These are phyloP conservation scores for Cytospora schulzeri DNA, from an alignment of 2,329 filamentous ascomycete species.

Conservation along the genomic window DNA sequence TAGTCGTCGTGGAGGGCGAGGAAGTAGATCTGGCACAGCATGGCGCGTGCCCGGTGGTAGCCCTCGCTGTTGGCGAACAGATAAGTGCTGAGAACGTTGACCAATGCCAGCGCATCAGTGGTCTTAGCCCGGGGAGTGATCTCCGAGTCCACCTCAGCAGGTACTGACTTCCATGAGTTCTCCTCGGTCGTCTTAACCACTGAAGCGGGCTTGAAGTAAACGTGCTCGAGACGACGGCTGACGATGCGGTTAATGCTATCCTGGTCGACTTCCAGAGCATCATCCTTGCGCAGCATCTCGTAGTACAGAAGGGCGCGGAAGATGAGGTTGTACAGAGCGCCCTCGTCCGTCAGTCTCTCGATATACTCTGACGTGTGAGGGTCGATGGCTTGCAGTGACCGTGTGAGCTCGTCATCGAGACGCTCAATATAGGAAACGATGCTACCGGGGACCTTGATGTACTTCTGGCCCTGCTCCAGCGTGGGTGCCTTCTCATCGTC, in stretches of 20 bases:
- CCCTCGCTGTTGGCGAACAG: constrained; percentile 93
- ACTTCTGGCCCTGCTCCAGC: constrained; percentile 71
- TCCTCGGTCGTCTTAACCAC: constrained; percentile 94
- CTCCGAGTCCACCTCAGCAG: constrained; percentile 68
- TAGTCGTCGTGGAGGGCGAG: constrained; percentile 96
- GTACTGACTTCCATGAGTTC: constrained; percentile 85
- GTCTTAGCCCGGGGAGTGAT: constrained; percentile 75
- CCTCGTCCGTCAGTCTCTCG: constrained; percentile 89
- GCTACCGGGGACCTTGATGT: constrained; percentile 91
- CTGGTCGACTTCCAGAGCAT: constrained; percentile 73
- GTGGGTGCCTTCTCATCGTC: constrained; percentile 93
- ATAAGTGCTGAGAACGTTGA: constrained; percentile 90
- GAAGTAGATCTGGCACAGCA: constrained; percentile 99
- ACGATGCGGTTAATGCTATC: constrained; percentile 90
- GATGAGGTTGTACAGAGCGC: constrained; percentile 86
- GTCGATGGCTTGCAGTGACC: constrained; percentile 96
- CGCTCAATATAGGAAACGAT: constrained; percentile 93
- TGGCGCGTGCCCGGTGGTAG: constrained; percentile 92
- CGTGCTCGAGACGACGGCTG: constrained; percentile 91
- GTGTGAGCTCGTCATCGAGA: constrained; percentile 93
- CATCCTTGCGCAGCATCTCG: constrained; percentile 73
- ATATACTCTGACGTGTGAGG: constrained; percentile 99
- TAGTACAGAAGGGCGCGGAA: constrained; percentile 84
- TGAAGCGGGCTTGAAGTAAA: constrained; percentile 98
- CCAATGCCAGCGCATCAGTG: constrained; percentile 71